Percentiles rank a stretch among this genome's conserved stretches.
Evolutionary conservation across 257 asterid genomes (phyloP).

Genomic region (Solanum okadae): DNA sequence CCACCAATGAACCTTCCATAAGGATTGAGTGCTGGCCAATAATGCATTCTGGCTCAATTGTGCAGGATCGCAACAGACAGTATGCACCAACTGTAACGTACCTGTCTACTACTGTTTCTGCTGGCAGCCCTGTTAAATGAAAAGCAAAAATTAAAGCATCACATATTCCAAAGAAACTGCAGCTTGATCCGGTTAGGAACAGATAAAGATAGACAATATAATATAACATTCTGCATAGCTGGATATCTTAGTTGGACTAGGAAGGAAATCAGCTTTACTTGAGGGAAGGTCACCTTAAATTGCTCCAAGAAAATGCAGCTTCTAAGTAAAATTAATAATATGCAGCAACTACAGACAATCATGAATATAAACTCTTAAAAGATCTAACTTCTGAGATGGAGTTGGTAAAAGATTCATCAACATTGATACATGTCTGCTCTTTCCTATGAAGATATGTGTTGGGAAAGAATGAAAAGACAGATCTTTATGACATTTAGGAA

Average conservation of each 20-base stretch:
- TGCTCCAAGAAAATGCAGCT: background rate
- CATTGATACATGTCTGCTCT: background rate
- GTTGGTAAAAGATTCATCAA: background rate
- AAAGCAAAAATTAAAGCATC: background rate
- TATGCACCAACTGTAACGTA: slow-evolving; percentile 82
- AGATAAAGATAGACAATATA: background rate
- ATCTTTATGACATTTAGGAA: background rate
- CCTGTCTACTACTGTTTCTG: slow-evolving; percentile 77
- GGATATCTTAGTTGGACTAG: background rate
- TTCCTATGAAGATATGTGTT: background rate
- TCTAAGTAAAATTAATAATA: background rate
- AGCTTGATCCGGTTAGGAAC: background rate
- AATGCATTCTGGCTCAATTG: slow-evolving; percentile 92
- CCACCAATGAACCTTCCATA: slow-evolving; percentile 92
- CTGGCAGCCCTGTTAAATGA: slow-evolving; percentile 66
- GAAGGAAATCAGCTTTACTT: background rate
- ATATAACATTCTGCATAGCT: background rate
- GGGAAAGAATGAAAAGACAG: background rate
- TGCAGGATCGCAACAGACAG: slow-evolving; percentile 82
- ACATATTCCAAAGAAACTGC: background rate
- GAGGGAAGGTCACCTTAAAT: background rate
- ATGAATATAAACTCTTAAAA: background rate
- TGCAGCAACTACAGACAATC: background rate
- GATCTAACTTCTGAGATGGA: background rate
- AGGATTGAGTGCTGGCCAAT: slow-evolving; percentile 89